phyloP scores from a whole-genome alignment of 2,329 filamentous ascomycete species.

The Fusarium annulatum region DNA sequence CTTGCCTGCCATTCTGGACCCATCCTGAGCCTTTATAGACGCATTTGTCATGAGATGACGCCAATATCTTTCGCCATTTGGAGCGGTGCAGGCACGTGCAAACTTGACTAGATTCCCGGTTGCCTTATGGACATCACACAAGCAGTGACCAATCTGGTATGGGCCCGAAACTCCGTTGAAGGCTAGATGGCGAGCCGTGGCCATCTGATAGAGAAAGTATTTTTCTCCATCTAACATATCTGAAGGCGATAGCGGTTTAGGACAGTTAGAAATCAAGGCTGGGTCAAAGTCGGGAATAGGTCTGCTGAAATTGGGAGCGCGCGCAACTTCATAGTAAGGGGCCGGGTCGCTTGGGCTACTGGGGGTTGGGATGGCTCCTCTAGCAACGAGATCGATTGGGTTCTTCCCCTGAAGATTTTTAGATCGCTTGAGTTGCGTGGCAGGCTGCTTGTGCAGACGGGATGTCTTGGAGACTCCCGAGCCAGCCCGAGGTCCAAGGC shows the following conservation, averaged over 20 bases:
- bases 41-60: slow-evolving; percentile 14
- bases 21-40: neutral
- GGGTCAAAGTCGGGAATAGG: slow-evolving; percentile 3
- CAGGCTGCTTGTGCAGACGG: neutral
- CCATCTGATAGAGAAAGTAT: slow-evolving; percentile 27
- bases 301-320: neutral
- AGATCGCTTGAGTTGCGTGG: neutral
- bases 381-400: neutral
- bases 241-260: slow-evolving; percentile 10
- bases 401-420: neutral
- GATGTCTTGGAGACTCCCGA: slow-evolving; percentile 8
- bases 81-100: slow-evolving; percentile 1
- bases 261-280: neutral
- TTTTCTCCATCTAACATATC: slow-evolving; percentile 2
- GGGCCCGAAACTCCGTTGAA: slow-evolving; percentile 25
- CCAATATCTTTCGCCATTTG: slow-evolving; percentile 18
- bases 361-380: neutral
- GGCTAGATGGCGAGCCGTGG: slow-evolving; percentile 32
- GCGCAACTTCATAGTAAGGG: neutral
- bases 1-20: slow-evolving; percentile 14
- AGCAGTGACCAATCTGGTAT: slow-evolving; percentile 38
- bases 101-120: slow-evolving; percentile 26
- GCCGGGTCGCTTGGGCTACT: neutral
- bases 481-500: neutral
- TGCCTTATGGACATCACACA: slow-evolving; percentile 33